Evolutionary conservation across 1,284 basidiomycete genomes (phyloP).

Genomic region (Ustilago hordei): DNA sequence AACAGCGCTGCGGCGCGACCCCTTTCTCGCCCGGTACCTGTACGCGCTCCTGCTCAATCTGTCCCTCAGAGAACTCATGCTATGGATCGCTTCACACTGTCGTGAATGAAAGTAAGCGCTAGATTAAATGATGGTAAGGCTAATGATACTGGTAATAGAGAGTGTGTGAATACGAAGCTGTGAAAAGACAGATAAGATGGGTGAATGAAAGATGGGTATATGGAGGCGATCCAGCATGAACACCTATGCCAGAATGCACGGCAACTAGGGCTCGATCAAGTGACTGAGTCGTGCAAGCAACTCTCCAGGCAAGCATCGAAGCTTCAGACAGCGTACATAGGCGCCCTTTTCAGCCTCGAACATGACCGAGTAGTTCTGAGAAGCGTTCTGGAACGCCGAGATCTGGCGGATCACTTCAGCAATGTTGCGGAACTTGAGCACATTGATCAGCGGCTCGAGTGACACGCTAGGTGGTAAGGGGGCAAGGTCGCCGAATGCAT

Average conservation of each 20-base stretch:
- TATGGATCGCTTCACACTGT: not conserved
- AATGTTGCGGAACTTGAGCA: conserved; percentile 59
- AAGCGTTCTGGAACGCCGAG: conserved; percentile 57
- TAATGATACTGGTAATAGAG: not conserved
- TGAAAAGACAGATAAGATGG: conserved; percentile 11
- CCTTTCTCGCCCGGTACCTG: not conserved
- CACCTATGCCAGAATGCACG: not conserved
- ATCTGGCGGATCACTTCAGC: conserved; percentile 60
- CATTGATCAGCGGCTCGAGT: conserved; percentile 59
- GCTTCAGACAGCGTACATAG: conserved; percentile 62
- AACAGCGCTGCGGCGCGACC: not conserved
- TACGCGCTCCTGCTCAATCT: not conserved
- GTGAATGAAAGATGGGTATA: not conserved
- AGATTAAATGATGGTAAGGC: conserved; percentile 2
- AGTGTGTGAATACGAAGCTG: not conserved
- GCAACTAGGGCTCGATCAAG: conserved; percentile 33
- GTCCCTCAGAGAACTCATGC: no score
- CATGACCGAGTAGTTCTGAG: conserved; percentile 44
- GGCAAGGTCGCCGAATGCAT: conserved; percentile 49
- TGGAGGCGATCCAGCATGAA: not conserved
- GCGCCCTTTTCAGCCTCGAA: conserved; percentile 59
- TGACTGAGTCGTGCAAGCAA: conserved; percentile 52
- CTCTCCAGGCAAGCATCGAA: conserved; percentile 58
- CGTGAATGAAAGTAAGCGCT: not conserved
- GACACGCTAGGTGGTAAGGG: conserved; percentile 48